Evolutionary conservation across 495 filamentous ascomycete genomes (phyloP).

Genomic region (Apodospora peruviana): DNA sequence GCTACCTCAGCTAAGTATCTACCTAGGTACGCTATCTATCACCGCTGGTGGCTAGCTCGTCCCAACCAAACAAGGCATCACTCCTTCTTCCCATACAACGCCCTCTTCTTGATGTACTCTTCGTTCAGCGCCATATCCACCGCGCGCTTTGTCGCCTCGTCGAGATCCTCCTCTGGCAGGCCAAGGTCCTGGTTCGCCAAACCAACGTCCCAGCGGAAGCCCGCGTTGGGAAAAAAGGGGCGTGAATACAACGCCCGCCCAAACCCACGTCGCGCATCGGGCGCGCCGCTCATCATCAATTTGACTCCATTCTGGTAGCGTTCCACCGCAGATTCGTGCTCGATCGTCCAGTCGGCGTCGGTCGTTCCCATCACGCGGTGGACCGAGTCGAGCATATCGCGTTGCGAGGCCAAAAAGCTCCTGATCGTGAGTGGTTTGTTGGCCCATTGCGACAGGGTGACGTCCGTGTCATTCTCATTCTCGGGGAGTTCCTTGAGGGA

Average conservation of each 20-base stretch:
- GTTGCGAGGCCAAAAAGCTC: constrained; percentile 40
- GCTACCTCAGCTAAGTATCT: too few relatives aligned
- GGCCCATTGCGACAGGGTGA: constrained; percentile 25
- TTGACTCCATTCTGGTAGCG: constrained; percentile 35
- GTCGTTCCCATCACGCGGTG: constrained; percentile 48
- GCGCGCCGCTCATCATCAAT: constrained; percentile 23
- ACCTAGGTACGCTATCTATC: too few relatives aligned
- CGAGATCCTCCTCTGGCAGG: constrained; percentile 52
- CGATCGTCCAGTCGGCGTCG: constrained; percentile 53
- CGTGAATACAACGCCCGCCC: constrained; percentile 45
- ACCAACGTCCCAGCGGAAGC: constrained; percentile 24
- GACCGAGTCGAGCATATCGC: constrained; percentile 41
- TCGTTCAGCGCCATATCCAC: constrained; percentile 1
- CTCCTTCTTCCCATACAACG: background rate
- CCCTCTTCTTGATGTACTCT: background rate
- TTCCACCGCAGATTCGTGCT: constrained; percentile 32
- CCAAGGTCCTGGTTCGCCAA: constrained; percentile 47
- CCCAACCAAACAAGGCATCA: background rate
- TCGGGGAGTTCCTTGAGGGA: constrained; percentile 35
- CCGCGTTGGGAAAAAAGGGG: constrained; percentile 44
- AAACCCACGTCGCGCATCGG: constrained; percentile 38
- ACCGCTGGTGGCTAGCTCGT: too few relatives aligned
- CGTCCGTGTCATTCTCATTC: constrained; percentile 29
- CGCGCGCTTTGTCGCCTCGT: constrained; percentile 39
- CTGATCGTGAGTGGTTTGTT: constrained; percentile 37